phyloP scores from a whole-genome alignment of 306 rosid genomes.

The Sechiopsis laciniata region DNA sequence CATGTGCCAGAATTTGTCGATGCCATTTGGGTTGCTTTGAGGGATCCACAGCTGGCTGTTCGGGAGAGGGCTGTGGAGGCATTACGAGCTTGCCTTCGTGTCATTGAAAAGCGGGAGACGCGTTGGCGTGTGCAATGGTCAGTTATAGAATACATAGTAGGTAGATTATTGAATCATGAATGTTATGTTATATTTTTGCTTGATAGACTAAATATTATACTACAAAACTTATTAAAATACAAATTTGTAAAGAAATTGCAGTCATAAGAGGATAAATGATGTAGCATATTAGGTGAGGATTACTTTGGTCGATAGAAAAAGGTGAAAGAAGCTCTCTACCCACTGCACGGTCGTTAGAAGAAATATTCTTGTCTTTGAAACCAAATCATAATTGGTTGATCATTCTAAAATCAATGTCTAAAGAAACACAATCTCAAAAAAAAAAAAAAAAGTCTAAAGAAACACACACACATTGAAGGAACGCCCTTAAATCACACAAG shows the following conservation, averaged over 20 bases:
- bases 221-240: neutral
- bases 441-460: too few species aligned
- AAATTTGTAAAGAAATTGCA: neutral
- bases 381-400: neutral
- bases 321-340: too few species aligned
- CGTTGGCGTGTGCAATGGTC: conserved; percentile 99
- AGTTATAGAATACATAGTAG: conserved; percentile 27
- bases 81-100: conserved; percentile 92
- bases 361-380: neutral
- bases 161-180: neutral
- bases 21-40: conserved; percentile 94
- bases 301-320: neutral
- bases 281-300: neutral
- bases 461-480: neutral
- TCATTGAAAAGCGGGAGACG: conserved; percentile 92
- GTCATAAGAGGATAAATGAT: neutral
- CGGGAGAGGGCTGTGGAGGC: conserved; percentile 99
- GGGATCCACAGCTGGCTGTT: conserved; percentile 83
- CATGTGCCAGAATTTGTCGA: conserved; percentile 95
- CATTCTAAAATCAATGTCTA: neutral
- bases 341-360: neutral
- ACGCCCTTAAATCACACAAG: neutral
- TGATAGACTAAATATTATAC: neutral
- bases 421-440: neutral
- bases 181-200: neutral